Evolutionary conservation across 768 basidiomycete genomes (phyloP).

Genomic region (Cyclocybe cylindracea): DNA sequence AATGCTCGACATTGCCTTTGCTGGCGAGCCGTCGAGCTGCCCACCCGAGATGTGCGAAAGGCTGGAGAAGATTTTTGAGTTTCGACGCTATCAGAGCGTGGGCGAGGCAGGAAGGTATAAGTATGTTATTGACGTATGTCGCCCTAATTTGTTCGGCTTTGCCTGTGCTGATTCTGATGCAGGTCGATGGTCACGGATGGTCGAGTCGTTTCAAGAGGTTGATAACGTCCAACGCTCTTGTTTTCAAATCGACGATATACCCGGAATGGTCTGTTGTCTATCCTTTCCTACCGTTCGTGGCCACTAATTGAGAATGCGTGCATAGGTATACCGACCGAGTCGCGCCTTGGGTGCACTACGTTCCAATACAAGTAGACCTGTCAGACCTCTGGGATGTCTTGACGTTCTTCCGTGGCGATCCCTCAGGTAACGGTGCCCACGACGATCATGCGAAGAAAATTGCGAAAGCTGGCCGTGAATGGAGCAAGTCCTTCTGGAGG

Average conservation of each 20-base stretch:
- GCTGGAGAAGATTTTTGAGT: conserved; percentile 48
- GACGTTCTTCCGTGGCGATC: conserved; percentile 69
- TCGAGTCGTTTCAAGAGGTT: conserved; percentile 64
- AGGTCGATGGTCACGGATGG: conserved; percentile 66
- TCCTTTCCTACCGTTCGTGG: not conserved
- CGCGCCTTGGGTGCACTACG: conserved; percentile 71
- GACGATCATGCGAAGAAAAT: conserved; percentile 58
- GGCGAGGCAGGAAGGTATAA: conserved; percentile 53
- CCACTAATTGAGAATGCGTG: not conserved
- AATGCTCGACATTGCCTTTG: conserved; percentile 58
- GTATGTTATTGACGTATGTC: conserved; percentile 56
- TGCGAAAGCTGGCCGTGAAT: conserved; percentile 54
- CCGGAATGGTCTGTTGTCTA: conserved; percentile 57
- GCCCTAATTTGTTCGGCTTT: not conserved
- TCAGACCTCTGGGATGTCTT: conserved; percentile 70
- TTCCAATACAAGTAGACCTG: conserved; percentile 64
- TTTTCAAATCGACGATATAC: conserved; percentile 66
- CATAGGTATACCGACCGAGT: conserved; percentile 53
- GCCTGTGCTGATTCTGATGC: not conserved
- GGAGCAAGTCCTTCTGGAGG: conserved; percentile 59
- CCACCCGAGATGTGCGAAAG: conserved; percentile 39
- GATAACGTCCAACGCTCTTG: conserved; percentile 55
- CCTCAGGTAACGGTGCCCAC: conserved; percentile 51
- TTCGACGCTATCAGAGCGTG: conserved; percentile 37
- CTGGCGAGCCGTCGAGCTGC: conserved; percentile 42